Conservation (phyloP, 2,329 filamentous ascomycete genomes). For the Endothia cerciana region DNA sequence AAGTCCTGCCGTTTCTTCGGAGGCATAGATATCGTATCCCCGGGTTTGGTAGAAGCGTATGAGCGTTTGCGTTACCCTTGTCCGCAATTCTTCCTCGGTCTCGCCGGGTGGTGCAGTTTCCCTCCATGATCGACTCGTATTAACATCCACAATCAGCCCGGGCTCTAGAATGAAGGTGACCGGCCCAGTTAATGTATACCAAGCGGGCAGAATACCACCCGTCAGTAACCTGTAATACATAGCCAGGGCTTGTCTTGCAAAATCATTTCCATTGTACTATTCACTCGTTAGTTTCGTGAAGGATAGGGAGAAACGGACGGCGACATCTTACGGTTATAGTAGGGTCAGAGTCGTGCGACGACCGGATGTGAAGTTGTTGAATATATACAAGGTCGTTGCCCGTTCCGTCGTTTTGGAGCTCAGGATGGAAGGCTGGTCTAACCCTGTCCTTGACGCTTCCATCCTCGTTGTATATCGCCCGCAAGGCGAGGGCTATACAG, state of each 20-base stretch:
- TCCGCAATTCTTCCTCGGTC: neutral
- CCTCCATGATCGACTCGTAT: neutral
- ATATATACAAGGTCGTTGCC: conserved; percentile 7
- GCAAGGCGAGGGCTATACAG: neutral
- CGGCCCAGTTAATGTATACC: neutral
- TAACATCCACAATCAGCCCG: neutral
- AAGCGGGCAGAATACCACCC: conserved; percentile 3
- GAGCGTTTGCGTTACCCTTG: neutral
- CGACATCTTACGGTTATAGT: neutral
- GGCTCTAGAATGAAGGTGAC: conserved; percentile 6
- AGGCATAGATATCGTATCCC: neutral
- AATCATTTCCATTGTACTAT: neutral
- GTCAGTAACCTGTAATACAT: conserved; percentile 7
- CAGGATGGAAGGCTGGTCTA: neutral
- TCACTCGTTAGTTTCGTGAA: neutral
- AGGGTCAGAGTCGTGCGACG: no score
- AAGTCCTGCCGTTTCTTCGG: neutral
- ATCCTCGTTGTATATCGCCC: neutral
- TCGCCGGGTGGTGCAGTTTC: neutral
- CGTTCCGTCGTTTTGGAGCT: neutral
- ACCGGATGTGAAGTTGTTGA: neutral
- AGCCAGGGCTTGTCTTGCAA: neutral
- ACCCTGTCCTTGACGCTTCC: neutral
- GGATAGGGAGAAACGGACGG: neutral
- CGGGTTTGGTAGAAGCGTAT: neutral